phyloP scores from a whole-genome alignment of 2,329 filamentous ascomycete species.

The Didymella lethalis region DNA sequence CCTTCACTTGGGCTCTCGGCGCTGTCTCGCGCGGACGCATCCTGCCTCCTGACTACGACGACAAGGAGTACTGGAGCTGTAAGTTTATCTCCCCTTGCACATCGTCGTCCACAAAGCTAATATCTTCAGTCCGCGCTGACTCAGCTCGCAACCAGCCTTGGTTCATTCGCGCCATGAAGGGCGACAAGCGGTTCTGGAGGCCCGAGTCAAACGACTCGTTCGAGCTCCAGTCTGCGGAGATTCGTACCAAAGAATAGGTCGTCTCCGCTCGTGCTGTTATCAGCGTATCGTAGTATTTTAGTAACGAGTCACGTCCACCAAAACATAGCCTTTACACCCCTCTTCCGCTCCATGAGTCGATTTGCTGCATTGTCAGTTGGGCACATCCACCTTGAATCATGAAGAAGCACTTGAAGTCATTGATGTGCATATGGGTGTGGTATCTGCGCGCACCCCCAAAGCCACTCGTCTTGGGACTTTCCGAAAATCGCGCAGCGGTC shows the following conservation, averaged over 20 bases:
- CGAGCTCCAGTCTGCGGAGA: slow-evolving; percentile 31
- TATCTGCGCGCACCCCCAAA: not conserved
- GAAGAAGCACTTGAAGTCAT: slow-evolving; percentile 6
- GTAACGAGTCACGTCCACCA: slow-evolving; percentile 9
- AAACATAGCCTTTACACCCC: slow-evolving; percentile 1
- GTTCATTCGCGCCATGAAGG: slow-evolving; percentile 37
- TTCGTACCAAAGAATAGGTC: slow-evolving; percentile 20
- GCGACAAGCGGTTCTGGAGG: slow-evolving; percentile 38
- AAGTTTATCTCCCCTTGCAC: slow-evolving; percentile 14
- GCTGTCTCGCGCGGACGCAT: slow-evolving; percentile 27
- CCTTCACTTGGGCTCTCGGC: slow-evolving; percentile 60
- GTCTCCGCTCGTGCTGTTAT: not conserved
- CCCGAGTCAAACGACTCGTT: slow-evolving; percentile 31
- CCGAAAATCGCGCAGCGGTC: slow-evolving; percentile 1
- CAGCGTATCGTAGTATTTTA: slow-evolving; percentile 3
- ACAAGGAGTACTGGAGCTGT: slow-evolving; percentile 44
- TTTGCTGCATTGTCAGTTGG: not conserved
- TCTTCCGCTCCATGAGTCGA: not conserved
- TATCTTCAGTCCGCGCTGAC: slow-evolving; percentile 28
- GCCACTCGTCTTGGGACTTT: not conserved
- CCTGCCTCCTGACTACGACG: slow-evolving; percentile 38
- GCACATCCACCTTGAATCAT: slow-evolving; percentile 2
- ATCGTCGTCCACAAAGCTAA: slow-evolving; percentile 12
- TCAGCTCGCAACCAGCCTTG: slow-evolving; percentile 36
- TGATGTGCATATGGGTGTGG: slow-evolving; percentile 3